A percentile compares a stretch with the other conserved stretches of the same genome.
Evolutionary conservation across 768 basidiomycete genomes (phyloP).

Genomic region (Cystobasidium onofrii): DNA sequence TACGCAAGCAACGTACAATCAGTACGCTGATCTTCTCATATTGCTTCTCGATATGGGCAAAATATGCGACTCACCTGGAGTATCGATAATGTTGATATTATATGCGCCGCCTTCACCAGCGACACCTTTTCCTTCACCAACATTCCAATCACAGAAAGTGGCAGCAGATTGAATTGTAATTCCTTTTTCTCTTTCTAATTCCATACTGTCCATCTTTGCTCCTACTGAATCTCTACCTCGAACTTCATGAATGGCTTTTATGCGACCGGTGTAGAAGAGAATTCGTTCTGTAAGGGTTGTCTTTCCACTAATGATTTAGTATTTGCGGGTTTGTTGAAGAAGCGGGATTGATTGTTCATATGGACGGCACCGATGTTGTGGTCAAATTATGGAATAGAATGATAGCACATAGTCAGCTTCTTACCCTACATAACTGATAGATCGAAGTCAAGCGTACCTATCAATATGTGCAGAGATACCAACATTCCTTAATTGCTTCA

Average conservation of each 20-base stretch:
- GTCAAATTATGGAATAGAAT: too few species aligned
- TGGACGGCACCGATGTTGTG: too few species aligned
- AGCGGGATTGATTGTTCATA: too few species aligned
- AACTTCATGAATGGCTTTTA: slow-evolving; percentile 94
- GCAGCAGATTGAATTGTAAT: slow-evolving; percentile 99
- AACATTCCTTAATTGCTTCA: slow-evolving; percentile 80
- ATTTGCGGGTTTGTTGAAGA: too few species aligned
- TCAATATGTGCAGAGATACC: slow-evolving; percentile 89
- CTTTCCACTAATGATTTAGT: slow-evolving; percentile 57
- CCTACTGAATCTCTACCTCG: slow-evolving; percentile 90
- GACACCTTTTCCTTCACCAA: slow-evolving; percentile 32
- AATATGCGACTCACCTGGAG: slow-evolving; percentile 56
- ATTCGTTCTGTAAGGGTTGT: slow-evolving; percentile 95
- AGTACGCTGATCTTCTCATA: neutral
- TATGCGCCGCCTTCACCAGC: slow-evolving; percentile 63
- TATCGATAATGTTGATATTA: slow-evolving; percentile 96
- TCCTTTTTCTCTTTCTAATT: slow-evolving; percentile 94
- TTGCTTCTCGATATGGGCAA: slow-evolving; percentile 43
- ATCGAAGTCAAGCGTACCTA: neutral
- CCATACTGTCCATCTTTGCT: slow-evolving; percentile 99
- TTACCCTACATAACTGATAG: too few species aligned
- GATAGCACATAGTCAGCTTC: too few species aligned
- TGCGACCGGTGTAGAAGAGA: slow-evolving; percentile 89
- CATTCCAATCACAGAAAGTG: slow-evolving; percentile 92
- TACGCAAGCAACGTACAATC: slow-evolving; percentile 41